These are phyloP conservation scores for Aspergillus tamarii DNA, from an alignment of 2,329 filamentous ascomycete genomes.

Conservation along the genomic window DNA sequence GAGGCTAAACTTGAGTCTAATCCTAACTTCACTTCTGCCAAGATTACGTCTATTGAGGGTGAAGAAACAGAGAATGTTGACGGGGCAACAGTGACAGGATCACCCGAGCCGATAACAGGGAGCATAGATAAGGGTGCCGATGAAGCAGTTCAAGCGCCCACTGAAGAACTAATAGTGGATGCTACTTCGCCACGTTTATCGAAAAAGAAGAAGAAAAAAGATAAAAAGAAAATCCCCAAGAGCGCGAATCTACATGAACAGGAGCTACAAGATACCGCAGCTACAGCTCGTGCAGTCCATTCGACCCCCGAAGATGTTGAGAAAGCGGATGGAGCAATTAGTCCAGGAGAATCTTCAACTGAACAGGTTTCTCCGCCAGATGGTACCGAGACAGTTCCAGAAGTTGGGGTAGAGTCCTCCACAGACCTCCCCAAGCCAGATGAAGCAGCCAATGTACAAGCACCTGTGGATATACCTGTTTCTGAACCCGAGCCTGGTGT, in stretches of 20 bases:
- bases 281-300: background rate
- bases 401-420: background rate
- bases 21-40: background rate
- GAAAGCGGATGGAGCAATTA: too few relatives aligned
- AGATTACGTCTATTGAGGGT: background rate
- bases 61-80: background rate
- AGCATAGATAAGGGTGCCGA: background rate
- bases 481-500: background rate
- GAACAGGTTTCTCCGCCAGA: background rate
- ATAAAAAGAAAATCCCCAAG: slow-evolving; percentile 39
- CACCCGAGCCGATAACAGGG: background rate
- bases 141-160: background rate
- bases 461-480: background rate
- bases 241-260: slow-evolving; percentile 19
- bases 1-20: background rate
- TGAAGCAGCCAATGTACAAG: background rate
- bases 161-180: slow-evolving; percentile 13
- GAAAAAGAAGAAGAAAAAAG: slow-evolving; percentile 41
- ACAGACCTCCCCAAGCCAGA: background rate
- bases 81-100: background rate
- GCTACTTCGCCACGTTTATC: slow-evolving; percentile 20
- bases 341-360: background rate
- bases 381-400: background rate
- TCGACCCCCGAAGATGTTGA: background rate
- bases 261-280: slow-evolving; percentile 11